Evolutionary conservation across 345 rosid genomes (phyloP), one percentile per base, ranked within the genome.

Genomic region (Eutrema heterophyllum): DNA sequence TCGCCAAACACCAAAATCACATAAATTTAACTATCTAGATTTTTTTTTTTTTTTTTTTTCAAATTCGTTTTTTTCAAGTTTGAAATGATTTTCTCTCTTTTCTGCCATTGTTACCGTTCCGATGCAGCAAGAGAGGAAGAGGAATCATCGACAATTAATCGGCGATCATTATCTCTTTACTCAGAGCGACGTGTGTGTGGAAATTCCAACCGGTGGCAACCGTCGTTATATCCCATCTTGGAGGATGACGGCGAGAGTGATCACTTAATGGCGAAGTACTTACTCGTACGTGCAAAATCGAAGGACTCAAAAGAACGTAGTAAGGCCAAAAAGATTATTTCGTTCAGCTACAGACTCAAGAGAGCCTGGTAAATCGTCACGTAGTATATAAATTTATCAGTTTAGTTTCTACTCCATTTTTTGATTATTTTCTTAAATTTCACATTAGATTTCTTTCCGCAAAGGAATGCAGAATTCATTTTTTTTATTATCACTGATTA

Each of bases 151-250:
- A 48, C 29, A 9, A 44, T 54, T 33, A 26, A 61, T 36, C 50
- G 3, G 5, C 18, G 7, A 35, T 36, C 16, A 13, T 8, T 67
- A 10, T 2, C 27, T 67, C 16, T 16, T 13, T 9, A 27, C 46
- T 58, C 78, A 51, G 8, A 30, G 2, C 50, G 6, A 69, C 57
- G 6, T 6, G 59, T 45, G 0, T 41, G 16, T 61, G 57, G 11
- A 1, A 43, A 53, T 43, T 61, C 70, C 4, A 68, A 43, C 44
- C 70, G 74, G 26, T 75, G 79, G 79, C 70, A 16, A 53, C 79
- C 79, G 4, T 75, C 79, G 3, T 69, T 75, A 18, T 50, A 75
- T 53, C 74, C 79, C 3, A 75, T 75, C 3, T 44, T 53, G 7
- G 79, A 75, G 26, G 69, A 61, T 0, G 57, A 45, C 3, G 2